These are phyloP conservation scores for Nannochloropsis gaditana DNA, from an alignment of 108 stramenopile genomes.

Conservation along the genomic window DNA sequence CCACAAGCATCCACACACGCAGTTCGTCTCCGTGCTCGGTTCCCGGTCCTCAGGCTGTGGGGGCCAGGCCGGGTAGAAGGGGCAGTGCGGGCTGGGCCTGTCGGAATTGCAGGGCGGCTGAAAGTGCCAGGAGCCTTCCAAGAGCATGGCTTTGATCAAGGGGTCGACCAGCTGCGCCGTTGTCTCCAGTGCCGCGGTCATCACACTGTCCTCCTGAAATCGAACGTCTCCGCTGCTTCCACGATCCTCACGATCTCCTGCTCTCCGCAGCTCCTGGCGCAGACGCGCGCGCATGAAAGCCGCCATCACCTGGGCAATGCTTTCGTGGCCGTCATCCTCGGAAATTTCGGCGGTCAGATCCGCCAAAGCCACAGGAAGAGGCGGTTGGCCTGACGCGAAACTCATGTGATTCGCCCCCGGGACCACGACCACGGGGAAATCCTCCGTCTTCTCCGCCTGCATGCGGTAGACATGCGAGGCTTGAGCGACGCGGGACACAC, in stretches of 20 bases:
- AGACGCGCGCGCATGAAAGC: neutral
- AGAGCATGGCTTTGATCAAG: neutral
- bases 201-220: neutral
- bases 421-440: neutral
- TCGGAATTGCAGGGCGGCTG: conserved; percentile 18
- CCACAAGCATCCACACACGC: neutral
- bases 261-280: neutral
- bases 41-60: neutral
- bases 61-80: neutral
- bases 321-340: conserved; percentile 16
- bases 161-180: conserved; percentile 1
- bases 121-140: conserved; percentile 22
- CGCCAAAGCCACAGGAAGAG: neutral
- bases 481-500: neutral
- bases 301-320: conserved; percentile 1
- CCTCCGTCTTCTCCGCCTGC: neutral
- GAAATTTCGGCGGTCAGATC: conserved; percentile 22
- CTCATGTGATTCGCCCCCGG: conserved; percentile 15
- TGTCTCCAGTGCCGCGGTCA: neutral
- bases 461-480: neutral
- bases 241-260: neutral
- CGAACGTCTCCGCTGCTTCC: neutral
- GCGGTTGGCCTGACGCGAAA: neutral
- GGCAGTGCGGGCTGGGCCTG: neutral
- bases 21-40: neutral